Conservation (phyloP, 2,329 filamentous ascomycete genomes). For the Aspergillus aculeatus region DNA sequence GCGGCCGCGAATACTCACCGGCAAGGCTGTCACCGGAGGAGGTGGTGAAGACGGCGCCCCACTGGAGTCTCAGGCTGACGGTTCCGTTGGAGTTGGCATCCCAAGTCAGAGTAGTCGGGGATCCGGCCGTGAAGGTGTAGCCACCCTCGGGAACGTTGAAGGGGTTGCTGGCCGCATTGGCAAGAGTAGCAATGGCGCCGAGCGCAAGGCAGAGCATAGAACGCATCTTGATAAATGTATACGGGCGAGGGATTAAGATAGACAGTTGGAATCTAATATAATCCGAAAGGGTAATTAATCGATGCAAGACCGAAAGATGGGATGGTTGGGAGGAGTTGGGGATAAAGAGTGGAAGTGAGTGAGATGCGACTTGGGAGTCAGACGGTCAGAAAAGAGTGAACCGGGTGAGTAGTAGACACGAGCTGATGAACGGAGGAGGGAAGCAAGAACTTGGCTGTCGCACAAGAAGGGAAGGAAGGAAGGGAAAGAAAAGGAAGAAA, state of each 20-base stretch:
- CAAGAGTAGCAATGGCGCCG: slow-evolving; percentile 47
- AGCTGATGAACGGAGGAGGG: slow-evolving; percentile 12
- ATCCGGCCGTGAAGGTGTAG: slow-evolving; percentile 48
- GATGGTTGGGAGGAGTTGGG: neutral
- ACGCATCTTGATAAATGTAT: slow-evolving; percentile 42
- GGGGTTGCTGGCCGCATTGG: slow-evolving; percentile 46
- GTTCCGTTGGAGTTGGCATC: slow-evolving; percentile 50
- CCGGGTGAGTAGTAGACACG: slow-evolving; percentile 11
- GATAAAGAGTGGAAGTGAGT: neutral
- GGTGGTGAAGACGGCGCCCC: slow-evolving; percentile 44
- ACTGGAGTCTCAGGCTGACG: slow-evolving; percentile 53
- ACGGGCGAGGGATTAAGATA: slow-evolving; percentile 1
- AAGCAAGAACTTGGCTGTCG: neutral
- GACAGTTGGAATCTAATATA: slow-evolving; percentile 8
- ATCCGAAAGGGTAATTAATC: slow-evolving; percentile 1
- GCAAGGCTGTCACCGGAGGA: slow-evolving; percentile 43
- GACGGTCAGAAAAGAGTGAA: slow-evolving; percentile 10
- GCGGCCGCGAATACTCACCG: slow-evolving; percentile 35
- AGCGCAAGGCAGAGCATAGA: slow-evolving; percentile 44
- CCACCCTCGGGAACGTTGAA: slow-evolving; percentile 49
- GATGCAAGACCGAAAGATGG: neutral
- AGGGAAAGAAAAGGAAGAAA: slow-evolving; percentile 10
- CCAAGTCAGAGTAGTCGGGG: slow-evolving; percentile 51
- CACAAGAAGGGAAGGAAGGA: slow-evolving; percentile 3
- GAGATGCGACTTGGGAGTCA: neutral